Conservation (phyloP, 371 early-diverging fungal species). For the Mucor mucedo region DNA sequence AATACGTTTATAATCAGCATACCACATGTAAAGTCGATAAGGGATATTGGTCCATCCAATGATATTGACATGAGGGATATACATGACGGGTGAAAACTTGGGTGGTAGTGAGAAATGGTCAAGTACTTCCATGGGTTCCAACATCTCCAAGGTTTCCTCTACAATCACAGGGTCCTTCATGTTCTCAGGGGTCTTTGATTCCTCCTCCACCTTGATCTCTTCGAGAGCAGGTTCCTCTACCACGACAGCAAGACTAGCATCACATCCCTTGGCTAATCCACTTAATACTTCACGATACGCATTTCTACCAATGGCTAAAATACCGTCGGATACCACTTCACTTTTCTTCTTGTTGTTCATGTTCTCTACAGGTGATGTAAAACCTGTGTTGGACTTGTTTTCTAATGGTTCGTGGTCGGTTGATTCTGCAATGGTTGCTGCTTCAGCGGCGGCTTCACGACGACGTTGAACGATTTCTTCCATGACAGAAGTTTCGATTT, state of each 20-base stretch:
- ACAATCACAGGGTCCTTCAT: not conserved
- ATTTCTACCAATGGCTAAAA: conserved; percentile 67
- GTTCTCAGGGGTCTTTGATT: not conserved
- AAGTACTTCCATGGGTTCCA: too few species aligned
- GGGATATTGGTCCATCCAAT: conserved; percentile 72
- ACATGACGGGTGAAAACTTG: conserved; percentile 63
- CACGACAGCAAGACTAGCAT: conserved; percentile 46
- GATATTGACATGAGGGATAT: conserved; percentile 69
- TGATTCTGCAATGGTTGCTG: conserved; percentile 2
- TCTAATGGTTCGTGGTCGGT: not conserved
- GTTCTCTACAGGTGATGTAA: conserved; percentile 9
- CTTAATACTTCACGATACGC: conserved; percentile 63
- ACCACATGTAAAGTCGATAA: conserved; percentile 63
- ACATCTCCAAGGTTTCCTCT: not conserved
- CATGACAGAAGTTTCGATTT: conserved; percentile 59
- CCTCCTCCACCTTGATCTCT: not conserved
- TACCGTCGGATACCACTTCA: conserved; percentile 46
- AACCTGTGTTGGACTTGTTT: conserved; percentile 13
- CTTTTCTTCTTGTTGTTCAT: conserved; percentile 2
- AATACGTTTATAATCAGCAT: conserved; percentile 63
- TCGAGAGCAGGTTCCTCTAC: conserved; percentile 6
- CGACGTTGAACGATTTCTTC: conserved; percentile 60
- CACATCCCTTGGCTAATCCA: conserved; percentile 66
- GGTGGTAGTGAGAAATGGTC: conserved; percentile 55
- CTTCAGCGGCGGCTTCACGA: conserved; percentile 33